A percentile compares a stretch with the other conserved stretches of the same genome.
Evolutionary conservation across 2,329 filamentous ascomycete species (phyloP).

Genomic region (Venturia carpophila): DNA sequence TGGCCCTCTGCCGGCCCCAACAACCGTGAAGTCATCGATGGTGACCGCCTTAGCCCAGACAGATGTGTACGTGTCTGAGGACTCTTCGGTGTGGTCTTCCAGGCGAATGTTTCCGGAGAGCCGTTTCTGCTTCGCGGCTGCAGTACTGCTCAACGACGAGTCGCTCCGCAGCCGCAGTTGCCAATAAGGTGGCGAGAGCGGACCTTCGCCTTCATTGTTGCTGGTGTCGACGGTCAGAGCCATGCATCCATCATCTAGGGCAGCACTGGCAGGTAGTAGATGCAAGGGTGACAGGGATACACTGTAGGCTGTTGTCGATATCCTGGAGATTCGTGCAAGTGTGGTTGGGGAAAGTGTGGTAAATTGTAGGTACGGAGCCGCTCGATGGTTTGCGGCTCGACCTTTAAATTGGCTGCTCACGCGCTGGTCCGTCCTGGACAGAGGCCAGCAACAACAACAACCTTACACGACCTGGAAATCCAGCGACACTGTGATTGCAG

Average conservation of each 20-base stretch:
- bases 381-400: background rate
- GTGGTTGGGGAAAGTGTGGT: background rate
- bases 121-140: background rate
- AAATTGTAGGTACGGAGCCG: background rate
- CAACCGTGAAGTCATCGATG: constrained; percentile 55
- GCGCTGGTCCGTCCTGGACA: background rate
- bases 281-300: constrained; percentile 8
- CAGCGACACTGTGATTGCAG: background rate
- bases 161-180: constrained; percentile 34
- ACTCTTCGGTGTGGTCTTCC: constrained; percentile 56
- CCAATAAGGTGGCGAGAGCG: constrained; percentile 41
- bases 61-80: constrained; percentile 48
- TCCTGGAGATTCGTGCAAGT: background rate
- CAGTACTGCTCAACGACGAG: constrained; percentile 28
- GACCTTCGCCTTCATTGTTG: constrained; percentile 17
- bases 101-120: constrained; percentile 44
- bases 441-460: background rate
- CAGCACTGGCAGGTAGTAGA: background rate
- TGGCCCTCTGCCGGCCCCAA: constrained; percentile 40
- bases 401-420: background rate
- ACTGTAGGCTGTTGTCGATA: background rate
- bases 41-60: constrained; percentile 56
- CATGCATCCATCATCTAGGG: constrained; percentile 31
- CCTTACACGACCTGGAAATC: background rate
- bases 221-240: constrained; percentile 19